Evolutionary conservation across 1,284 basidiomycete species (phyloP).

Genomic region (Thelephora terrestris): DNA sequence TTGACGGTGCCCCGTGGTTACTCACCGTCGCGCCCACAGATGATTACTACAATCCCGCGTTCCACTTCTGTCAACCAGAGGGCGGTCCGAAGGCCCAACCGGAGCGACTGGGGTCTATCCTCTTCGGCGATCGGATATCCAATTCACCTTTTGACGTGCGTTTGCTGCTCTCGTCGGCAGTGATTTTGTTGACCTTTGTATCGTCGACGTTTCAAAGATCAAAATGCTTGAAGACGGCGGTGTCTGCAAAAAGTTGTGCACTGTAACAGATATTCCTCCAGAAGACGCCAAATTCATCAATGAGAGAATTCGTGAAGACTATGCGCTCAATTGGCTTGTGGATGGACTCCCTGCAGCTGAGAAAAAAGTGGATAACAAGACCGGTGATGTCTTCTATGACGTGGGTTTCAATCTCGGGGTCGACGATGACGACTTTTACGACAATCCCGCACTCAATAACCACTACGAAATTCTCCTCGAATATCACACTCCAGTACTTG

Average conservation of each 20-base stretch:
- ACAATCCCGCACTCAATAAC: conserved; percentile 75
- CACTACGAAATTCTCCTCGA: conserved; percentile 83
- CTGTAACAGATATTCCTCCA: conserved; percentile 38
- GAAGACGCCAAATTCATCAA: conserved; percentile 87
- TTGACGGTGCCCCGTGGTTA: conserved; percentile 5
- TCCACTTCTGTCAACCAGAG: conserved; percentile 82
- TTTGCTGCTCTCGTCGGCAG: conserved; percentile 10
- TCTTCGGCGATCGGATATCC: conserved; percentile 95
- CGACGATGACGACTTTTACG: conserved; percentile 43
- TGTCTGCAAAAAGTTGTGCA: conserved; percentile 75
- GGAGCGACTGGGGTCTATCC: conserved; percentile 85
- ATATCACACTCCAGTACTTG: conserved; percentile 70
- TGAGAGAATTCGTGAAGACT: conserved; percentile 85
- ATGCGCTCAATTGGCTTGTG: conserved; percentile 91
- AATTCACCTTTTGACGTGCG: conserved; percentile 80
- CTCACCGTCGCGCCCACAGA: conserved; percentile 30
- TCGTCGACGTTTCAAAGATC: conserved; percentile 35
- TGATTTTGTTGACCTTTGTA: conserved; percentile 7
- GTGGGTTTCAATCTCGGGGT: conserved; percentile 78
- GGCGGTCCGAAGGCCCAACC: conserved; percentile 72
- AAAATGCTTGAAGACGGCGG: conserved; percentile 65
- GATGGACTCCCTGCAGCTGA: conserved; percentile 93
- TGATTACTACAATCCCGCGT: conserved; percentile 81
- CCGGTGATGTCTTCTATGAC: conserved; percentile 80
- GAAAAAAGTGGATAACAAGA: conserved; percentile 75